Base-by-base conservation (phyloP, 306 rosid species). In the Cotoneaster glaucophyllus region DNA sequence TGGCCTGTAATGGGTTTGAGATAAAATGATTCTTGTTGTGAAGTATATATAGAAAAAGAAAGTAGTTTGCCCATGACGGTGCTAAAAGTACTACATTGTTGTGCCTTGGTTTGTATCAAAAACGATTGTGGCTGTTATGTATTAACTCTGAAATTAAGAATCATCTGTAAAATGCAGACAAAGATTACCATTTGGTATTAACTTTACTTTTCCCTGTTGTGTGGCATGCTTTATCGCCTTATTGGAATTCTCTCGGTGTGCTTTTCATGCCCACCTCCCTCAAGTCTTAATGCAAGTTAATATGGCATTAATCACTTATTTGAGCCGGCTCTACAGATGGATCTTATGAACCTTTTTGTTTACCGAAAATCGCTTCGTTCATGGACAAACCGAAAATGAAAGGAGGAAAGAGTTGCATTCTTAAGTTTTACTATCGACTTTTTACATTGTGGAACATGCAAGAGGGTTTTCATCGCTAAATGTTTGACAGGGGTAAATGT, bases 1-100 rank as follows among this genome's bases (percentile, higher is more conserved):
- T 89, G 98, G 97, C 93, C 95, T 67, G 93, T 88, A 69, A 89
- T 89, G 92, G 90, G 91, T 75, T 76, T 95, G 90, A 90, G 97
- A 74, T 92, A 90, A 86, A 82, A 78, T 15, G 61, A 77, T 77
- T 82, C 63, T 67, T 73, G 37, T 15, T 68, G 31, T 24, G 74
- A 71, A 71, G 39, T 65, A 54, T 45, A 54, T 45, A 44, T 65
- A 71, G 77, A 81, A 71, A 57, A 74, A 32, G 52, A 45, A 74
- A 53, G 45, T 73, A 71, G 45, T 65, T 31, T 54, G 74, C 45
- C 70, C 22, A 8, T 45, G 32, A 66, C 19, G 44, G 48, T 43
- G 70, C 48, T 44, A 26, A 26, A 62, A 44, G 45, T 34, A 62
- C 70, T 26, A 43, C 62, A 45, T 44, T 45, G 70, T 28, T 44